Evolutionary conservation across 371 early-diverging fungal species (phyloP), one percentile per base, ranked within the genome.

Genomic region (Mortierella sp.): DNA sequence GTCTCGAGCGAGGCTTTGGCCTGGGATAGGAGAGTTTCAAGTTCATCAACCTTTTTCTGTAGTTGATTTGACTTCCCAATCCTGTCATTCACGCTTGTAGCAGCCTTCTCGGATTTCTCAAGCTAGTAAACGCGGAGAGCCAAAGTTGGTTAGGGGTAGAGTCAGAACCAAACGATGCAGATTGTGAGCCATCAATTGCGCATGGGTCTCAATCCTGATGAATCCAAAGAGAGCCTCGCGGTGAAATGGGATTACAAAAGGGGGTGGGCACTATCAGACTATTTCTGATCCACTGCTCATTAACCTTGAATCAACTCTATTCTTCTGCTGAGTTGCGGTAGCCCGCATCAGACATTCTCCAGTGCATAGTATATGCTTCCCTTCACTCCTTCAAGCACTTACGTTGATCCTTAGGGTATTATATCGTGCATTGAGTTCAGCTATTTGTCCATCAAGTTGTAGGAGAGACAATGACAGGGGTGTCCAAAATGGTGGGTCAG

Each of bases 231-330:
- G n/a, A n/a, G n/a, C n/a, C n/a, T n/a, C n/a, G n/a, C n/a, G n/a
- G n/a, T n/a, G n/a, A n/a, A n/a, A n/a, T n/a, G n/a, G n/a, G n/a
- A n/a, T n/a, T n/a, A n/a, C n/a, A n/a, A n/a, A n/a, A 39, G 39
- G 7, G 14, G 39, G 14, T 14, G 45, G 45, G 16, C 6, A 9
- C 21, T 13, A 13, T 44, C 13, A n/a, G 39, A 39, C 51, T 56
- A 47, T 62, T 54, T 54, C 28, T 50, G 45, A 49, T 25, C 25
- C 25, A 12, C 24, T 28, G 34, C 39, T 57, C 27, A 57, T 60
- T 52, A 71, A 71, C 72, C 31, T 61, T 71, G 61, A 71, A 60
- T 71, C 66, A 71, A 71, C 72, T 61, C 66, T 71, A 66, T 53
- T n/a, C n/a, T n/a, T n/a, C n/a, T n/a, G n/a, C n/a, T n/a, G n/a